These are phyloP conservation scores for Aspergillus sp. DNA, from an alignment of 2,329 filamentous ascomycete species.

Conservation along the genomic window DNA sequence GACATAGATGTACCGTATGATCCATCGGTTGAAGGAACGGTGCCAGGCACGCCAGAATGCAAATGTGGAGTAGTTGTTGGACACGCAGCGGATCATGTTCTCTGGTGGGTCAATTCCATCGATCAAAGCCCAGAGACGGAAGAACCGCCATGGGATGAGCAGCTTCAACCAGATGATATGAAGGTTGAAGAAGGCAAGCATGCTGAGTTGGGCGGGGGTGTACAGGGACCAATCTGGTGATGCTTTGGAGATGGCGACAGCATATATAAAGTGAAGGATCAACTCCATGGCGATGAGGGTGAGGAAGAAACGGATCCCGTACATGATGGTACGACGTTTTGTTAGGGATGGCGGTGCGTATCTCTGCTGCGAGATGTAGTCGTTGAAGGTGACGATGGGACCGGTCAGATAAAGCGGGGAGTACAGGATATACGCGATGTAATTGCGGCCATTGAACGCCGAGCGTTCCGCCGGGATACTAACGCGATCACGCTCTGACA, in stretches of 20 bases:
- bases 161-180: conserved; percentile 98
- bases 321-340: conserved; percentile 68
- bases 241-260: conserved; percentile 84
- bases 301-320: conserved; percentile 77
- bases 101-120: conserved; percentile 94
- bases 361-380: conserved; percentile 85
- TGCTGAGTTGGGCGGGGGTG: conserved; percentile 79
- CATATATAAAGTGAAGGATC: conserved; percentile 87
- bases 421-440: conserved; percentile 85
- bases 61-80: conserved; percentile 85
- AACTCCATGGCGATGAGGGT: conserved; percentile 86
- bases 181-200: conserved; percentile 93
- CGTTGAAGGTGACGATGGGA: conserved; percentile 95
- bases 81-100: conserved; percentile 97
- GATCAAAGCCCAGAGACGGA: conserved; percentile 89
- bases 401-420: conserved; percentile 90
- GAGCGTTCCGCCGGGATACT: conserved; percentile 66
- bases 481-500: conserved; percentile 87
- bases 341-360: conserved; percentile 72
- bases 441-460: conserved; percentile 80
- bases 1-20: conserved; percentile 89
- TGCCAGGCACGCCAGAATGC: conserved; percentile 98
- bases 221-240: conserved; percentile 78
- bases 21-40: conserved; percentile 90
- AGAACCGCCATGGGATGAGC: conserved; percentile 94